Base-by-base conservation (phyloP, 305 asterid species). In the Vinca major region DNA sequence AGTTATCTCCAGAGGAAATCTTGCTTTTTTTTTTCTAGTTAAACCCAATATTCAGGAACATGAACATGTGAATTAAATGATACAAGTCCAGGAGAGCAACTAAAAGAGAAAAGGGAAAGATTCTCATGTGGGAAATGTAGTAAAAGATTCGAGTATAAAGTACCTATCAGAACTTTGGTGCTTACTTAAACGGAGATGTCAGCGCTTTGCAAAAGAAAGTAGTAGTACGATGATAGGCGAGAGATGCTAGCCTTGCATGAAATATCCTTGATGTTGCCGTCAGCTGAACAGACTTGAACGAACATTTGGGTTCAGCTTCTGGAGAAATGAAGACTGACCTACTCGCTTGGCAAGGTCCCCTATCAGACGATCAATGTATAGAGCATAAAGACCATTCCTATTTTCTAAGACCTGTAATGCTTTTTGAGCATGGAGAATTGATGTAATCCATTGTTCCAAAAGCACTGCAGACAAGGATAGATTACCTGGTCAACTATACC, bases 331-430 rank as follows among this genome's bases (percentile, higher is more conserved):
- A 65, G 72, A 81, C 77, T 87, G 95, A 33, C 89, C 84, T 48
- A 84, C 82, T 73, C 72, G 83, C 75, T 89, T 84, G 50, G 92
- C 86, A 66, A 91, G 69, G 73, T 77, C 87, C 65, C 97, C 99
- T 21, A 89, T 71, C 62, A 94, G 81, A 19, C 97, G 89, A 76
- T 94, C 98, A 81, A 94, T 89, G 89, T 88, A 94, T 66, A 91
- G 70, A 73, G 83, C 78, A 82, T 91, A 94, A 19, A 94, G 82
- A 69, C 88, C 77, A 70, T 82, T 89, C 84, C 92, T 85, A 80
- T 69, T 78, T 81, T 94, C 99, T 79, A 89, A 58, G 33, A 82
- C 82, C 82, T 86, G 88, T 84, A 91, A 78, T 47, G 82, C 81
- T 83, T 86, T 89, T 72, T 88, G 80, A 67, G 95, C 88, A 33